phyloP scores from a whole-genome alignment of 2,329 filamentous ascomycete genomes.

The Trichoderma cornu-damae region DNA sequence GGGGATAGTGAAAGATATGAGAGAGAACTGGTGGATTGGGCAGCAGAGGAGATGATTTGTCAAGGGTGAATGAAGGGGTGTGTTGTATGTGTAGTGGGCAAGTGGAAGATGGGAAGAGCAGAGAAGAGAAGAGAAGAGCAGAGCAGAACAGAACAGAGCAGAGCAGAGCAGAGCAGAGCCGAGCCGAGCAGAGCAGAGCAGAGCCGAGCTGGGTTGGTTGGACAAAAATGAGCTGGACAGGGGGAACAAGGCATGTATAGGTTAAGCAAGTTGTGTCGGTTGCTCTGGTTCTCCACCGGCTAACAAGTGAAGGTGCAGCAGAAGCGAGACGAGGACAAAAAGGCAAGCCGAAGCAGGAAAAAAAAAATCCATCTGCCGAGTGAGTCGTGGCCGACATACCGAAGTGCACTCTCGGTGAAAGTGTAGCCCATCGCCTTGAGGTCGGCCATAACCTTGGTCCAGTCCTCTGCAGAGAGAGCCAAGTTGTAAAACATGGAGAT shows the following conservation, averaged over 20 bases:
- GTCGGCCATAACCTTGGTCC: slow-evolving; percentile 35
- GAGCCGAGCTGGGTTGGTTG: background rate
- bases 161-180: no score
- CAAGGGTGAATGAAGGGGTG: no score
- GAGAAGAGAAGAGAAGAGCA: no score
- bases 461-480: slow-evolving; percentile 31
- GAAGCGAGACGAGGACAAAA: slow-evolving; percentile 8
- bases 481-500: slow-evolving; percentile 37
- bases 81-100: no score
- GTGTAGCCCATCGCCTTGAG: slow-evolving; percentile 37
- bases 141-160: no score
- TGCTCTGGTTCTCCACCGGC: background rate
- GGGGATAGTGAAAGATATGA: background rate
- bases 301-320: slow-evolving; percentile 2
- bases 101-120: no score
- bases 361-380: no score
- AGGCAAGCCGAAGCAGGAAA: slow-evolving; percentile 4
- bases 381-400: slow-evolving; percentile 30
- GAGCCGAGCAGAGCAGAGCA: no score
- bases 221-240: no score
- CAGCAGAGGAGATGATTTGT: no score
- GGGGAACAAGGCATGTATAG: background rate
- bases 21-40: background rate
- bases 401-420: slow-evolving; percentile 39
- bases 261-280: background rate